Evolutionary conservation across 2,329 filamentous ascomycete species (phyloP), one percentile per base, ranked within the genome.

Genomic region (Beauveria sp.): DNA sequence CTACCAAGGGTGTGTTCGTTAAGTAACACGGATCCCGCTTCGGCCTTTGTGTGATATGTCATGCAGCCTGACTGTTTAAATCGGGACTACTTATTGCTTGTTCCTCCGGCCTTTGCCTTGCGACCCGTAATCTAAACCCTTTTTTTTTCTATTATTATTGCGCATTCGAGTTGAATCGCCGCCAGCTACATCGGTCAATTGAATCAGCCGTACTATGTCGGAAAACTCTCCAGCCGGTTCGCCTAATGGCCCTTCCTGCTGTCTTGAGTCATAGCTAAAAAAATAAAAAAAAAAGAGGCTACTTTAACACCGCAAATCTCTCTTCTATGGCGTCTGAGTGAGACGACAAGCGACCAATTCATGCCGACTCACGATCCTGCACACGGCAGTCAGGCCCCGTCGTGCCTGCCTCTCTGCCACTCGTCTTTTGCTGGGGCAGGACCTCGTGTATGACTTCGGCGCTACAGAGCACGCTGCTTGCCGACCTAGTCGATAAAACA

Each of bases 41-140:
- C 38, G 58, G 24, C 28, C 40, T 47, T 53, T 38, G 49, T 28
- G 45, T 47, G 58, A 60, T 46, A 50, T 60, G 58, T 60, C 49
- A 53, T 60, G 58, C 50, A 54, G 40, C 28, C 50, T 46, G 42
- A 26, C 50, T 60, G 12, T 38, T 60, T 26, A 47, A 53, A 54
- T 59, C 57, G 56, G 46, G 30, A 51, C 56, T 58, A 58, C 50
- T 28, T 24, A 43, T 12, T 59, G 47, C 38, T 34, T 34, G 38
- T 28, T 60, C 42, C 28, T 7, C 46, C 49, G 49, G 16, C 4
- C 10, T 28, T 53, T 26, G 10, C 45, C 10, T 20, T 57, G 26
- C 45, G 30, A 43, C 49, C 40, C 58, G 12, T 43, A 47, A 16
- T 46, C 24, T 28, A 22, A 49, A 45, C 28, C 38, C 24, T 34